Base-by-base conservation (phyloP, 768 basidiomycete species). In the Mycena haematopus region DNA sequence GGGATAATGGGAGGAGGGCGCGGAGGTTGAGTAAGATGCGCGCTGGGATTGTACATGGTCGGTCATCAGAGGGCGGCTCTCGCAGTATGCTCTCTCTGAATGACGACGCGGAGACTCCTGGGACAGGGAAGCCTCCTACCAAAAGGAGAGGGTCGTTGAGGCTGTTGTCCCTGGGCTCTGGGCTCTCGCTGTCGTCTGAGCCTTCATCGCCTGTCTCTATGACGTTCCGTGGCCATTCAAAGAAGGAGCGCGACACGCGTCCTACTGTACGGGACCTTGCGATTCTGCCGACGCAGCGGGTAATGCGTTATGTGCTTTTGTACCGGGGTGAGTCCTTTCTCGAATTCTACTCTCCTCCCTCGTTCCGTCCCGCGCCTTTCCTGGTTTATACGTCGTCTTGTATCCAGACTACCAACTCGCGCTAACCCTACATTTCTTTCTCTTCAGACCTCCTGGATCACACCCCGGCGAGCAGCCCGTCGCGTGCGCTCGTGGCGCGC, bases 271-370 rank as follows among this genome's bases (percentile, higher is more conserved):
- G 86, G 53, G 88, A 90, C 64, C 73, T 90, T 10, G 88, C 86
- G 2, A 89, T 90, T 64, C 74, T 86, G 61, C 88, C 88, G 14
- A 83, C 84, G 11, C 88, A 90, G 71, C 76, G 88, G 31, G 80
- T 88, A n/a, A 85, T 83, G 77, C 79, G 88, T 65, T 90, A 90
- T 69, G 88, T 87, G 5, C 64, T 90, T 44, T 74, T 88, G 44
- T 90, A 84, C 65, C 78, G 77, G 75, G 87, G 87, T 86, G 51
- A 59, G 80, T 75, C 27, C 52, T 13, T 29, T 45, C 24, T 49
- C 27, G 15, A 35, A 25, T n/a, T n/a, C n/a, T n/a, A n/a, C n/a
- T n/a, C n/a, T n/a, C n/a, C n/a, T n/a, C n/a, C n/a, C n/a, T n/a
- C n/a, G n/a, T n/a, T n/a, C n/a, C n/a, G n/a, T n/a, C n/a, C n/a